Percentiles rank a stretch among this genome's conserved stretches.
Conservation (phyloP, 73 alveolate species). For the Stentor coeruleus region DNA sequence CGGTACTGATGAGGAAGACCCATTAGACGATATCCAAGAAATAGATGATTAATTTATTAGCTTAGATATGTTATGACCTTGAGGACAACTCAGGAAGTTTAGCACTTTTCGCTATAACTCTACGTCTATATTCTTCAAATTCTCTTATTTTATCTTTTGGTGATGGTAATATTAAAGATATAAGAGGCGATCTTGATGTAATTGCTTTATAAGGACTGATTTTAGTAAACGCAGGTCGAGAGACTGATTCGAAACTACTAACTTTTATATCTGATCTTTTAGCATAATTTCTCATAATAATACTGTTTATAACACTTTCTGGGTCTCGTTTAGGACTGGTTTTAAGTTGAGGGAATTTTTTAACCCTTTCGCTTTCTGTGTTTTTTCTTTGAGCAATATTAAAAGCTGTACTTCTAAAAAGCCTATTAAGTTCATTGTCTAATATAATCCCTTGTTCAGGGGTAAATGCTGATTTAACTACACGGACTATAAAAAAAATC, state of each 20-base stretch:
- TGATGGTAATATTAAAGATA: constrained; percentile 58
- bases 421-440: constrained; percentile 56
- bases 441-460: constrained; percentile 45
- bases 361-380: constrained; percentile 39
- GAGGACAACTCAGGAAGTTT: neutral
- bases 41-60: neutral
- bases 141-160: constrained; percentile 59
- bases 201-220: constrained; percentile 68
- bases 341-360: constrained; percentile 48
- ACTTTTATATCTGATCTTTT: neutral
- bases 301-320: neutral
- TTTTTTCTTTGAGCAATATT: constrained; percentile 52
- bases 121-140: constrained; percentile 44
- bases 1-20: neutral
- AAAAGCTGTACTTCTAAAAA: constrained; percentile 62
- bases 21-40: neutral
- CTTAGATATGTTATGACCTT: neutral
- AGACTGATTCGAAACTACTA: constrained; percentile 32
- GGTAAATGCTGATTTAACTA: constrained; percentile 53
- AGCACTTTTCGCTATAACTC: neutral
- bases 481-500: constrained; percentile 59
- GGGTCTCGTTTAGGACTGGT: constrained; percentile 38
- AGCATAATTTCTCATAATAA: constrained; percentile 1
- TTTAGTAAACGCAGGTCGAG: constrained; percentile 50
- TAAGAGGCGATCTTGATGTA: constrained; percentile 59